These are phyloP conservation scores for Nyssa sinensis DNA, from an alignment of 148 eudicot genomes.

Conservation along the genomic window DNA sequence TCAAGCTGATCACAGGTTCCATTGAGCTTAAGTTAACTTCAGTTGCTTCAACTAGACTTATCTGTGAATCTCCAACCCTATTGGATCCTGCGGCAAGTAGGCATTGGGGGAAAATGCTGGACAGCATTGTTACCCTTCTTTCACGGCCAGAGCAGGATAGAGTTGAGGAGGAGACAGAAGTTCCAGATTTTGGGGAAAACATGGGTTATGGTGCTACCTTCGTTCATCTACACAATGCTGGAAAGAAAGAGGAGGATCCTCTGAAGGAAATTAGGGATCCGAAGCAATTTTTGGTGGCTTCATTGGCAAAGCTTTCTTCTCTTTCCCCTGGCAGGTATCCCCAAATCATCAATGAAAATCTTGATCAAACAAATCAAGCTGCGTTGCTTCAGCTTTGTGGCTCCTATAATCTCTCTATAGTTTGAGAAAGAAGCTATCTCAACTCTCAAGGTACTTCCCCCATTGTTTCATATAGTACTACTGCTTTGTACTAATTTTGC, in stretches of 20 bases:
- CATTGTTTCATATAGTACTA: background rate
- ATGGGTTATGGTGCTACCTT: slow-evolving; percentile 75
- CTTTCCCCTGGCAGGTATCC: slow-evolving; percentile 56
- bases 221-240: slow-evolving; percentile 73
- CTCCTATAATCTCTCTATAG: slow-evolving; percentile 36
- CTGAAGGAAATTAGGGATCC: slow-evolving; percentile 78
- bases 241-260: slow-evolving; percentile 89
- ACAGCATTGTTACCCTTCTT: slow-evolving; percentile 83
- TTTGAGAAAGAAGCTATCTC: slow-evolving; percentile 23
- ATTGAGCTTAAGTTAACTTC: slow-evolving; percentile 80
- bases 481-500: background rate
- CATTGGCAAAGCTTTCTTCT: slow-evolving; percentile 57
- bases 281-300: slow-evolving; percentile 65
- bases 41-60: slow-evolving; percentile 80
- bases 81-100: slow-evolving; percentile 53
- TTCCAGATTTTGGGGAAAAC: slow-evolving; percentile 81
- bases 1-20: slow-evolving; percentile 73
- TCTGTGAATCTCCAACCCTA: slow-evolving; percentile 68
- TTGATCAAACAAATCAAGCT: slow-evolving; percentile 74
- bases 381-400: slow-evolving; percentile 71
- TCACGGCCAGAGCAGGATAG: slow-evolving; percentile 87
- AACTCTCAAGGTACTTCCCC: slow-evolving; percentile 16
- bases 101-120: slow-evolving; percentile 85
- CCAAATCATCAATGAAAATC: slow-evolving; percentile 58
- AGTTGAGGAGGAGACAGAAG: slow-evolving; percentile 80